Percentiles rank a stretch among this genome's conserved stretches.
Conservation (phyloP, 768 basidiomycete species). For the Rhizopogon roseolus region DNA sequence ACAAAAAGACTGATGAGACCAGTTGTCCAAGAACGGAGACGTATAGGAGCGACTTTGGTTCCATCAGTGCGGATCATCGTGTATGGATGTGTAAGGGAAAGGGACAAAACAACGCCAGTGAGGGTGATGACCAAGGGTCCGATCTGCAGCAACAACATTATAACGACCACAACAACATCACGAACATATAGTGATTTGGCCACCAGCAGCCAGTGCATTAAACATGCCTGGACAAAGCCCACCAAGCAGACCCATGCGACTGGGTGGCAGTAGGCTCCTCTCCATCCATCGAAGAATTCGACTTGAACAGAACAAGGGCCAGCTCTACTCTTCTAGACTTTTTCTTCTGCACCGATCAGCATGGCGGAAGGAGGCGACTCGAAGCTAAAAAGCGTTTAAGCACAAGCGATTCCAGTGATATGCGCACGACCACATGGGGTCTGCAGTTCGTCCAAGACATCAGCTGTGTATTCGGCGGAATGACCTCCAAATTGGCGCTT, state of each 20-base stretch:
- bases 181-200: conserved; percentile 42
- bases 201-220: conserved; percentile 69
- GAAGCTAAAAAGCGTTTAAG: background rate
- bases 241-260: conserved; percentile 49
- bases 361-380: background rate
- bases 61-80: conserved; percentile 42
- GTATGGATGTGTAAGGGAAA: conserved; percentile 61
- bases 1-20: conserved; percentile 64
- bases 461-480: background rate
- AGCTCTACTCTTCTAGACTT: background rate
- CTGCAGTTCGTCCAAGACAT: background rate
- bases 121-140: conserved; percentile 63
- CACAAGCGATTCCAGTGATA: background rate
- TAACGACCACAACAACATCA: conserved; percentile 46
- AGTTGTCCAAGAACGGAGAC: conserved; percentile 65
- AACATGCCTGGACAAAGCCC: conserved; percentile 41
- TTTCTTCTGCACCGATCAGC: background rate
- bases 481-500: no score
- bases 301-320: conserved; percentile 1
- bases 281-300: conserved; percentile 38
- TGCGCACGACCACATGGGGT: background rate
- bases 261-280: conserved; percentile 49
- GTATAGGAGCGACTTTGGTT: conserved; percentile 79
- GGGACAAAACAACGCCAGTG: conserved; percentile 56
- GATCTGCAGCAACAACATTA: conserved; percentile 40